phyloP scores from a whole-genome alignment of 129 eudicot species.

The Flaveria trinervia region DNA sequence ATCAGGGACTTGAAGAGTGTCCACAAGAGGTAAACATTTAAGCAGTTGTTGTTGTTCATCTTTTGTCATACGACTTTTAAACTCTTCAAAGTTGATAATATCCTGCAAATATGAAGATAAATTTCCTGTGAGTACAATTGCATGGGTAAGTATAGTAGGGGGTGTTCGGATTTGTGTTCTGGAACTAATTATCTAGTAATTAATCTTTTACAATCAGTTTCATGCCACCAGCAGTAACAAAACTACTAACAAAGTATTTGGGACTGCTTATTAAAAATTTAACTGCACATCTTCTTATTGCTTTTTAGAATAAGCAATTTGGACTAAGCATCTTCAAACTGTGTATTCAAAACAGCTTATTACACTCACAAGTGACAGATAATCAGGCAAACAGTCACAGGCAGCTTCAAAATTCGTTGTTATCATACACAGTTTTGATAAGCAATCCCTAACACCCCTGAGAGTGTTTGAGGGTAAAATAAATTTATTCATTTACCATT shows the following conservation, averaged over 20 bases:
- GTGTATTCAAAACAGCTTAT: too few relatives aligned
- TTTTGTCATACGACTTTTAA: slow-evolving; percentile 44
- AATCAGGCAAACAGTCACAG: too few relatives aligned
- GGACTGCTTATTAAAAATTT: background rate
- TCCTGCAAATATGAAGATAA: slow-evolving; percentile 52
- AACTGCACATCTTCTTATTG: background rate
- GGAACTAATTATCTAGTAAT: too few relatives aligned
- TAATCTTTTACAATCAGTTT: background rate
- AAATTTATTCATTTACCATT: background rate
- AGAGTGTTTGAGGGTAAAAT: background rate
- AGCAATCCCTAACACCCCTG: too few relatives aligned
- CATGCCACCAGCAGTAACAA: background rate
- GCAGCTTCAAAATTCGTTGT: too few relatives aligned
- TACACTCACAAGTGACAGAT: too few relatives aligned
- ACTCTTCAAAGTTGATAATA: slow-evolving; percentile 63
- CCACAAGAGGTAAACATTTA: slow-evolving; percentile 55
- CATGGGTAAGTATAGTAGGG: background rate
- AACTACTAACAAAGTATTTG: background rate
- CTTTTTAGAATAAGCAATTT: background rate
- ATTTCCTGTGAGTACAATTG: background rate
- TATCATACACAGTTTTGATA: too few relatives aligned
- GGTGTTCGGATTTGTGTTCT: background rate
- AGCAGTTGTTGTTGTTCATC: slow-evolving; percentile 70
- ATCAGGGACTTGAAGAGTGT: slow-evolving; percentile 49
- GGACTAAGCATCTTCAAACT: too few relatives aligned